Base-by-base conservation (phyloP, 2,329 filamentous ascomycete species). In the Beauveria sp. region DNA sequence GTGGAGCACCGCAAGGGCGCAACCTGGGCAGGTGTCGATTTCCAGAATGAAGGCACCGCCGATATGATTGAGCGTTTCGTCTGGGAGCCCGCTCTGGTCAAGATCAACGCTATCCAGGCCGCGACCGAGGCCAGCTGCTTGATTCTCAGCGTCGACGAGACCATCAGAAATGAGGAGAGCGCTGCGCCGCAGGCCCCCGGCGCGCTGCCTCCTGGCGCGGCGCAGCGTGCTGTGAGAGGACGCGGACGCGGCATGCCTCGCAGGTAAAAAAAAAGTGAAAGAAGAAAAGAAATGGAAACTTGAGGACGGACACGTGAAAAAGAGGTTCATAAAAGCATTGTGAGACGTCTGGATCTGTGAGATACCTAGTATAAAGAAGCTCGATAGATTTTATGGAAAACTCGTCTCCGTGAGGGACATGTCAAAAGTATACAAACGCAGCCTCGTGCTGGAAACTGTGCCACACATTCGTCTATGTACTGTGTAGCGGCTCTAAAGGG, bases 151-250 rank as follows among this genome's bases (percentile, higher is more conserved):
- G 95, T 99, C 62, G 95, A 99, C 73, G 95, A 99, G 85, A 99
- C 95, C 40, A 98, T 99, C 77, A 92, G 88, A 77, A 99, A 99
- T 77, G 91, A 99, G 80, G 93, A 98, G 80, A 96, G 91, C 70
- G 84, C 88, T 69, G 81, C 86, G 74, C 89, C 93, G 26, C 90
- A 96, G 75, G 91, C 86, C 9, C 93, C 93, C 0, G 83, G 86
- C 61, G 83, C 89, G 75, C 79, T 93, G 67, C 90, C 89, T 5
- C 88, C 88, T 1, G 90, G 89, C 67, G 93, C 93, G 24, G 93
- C 93, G 12, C 93, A 98, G 80, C 83, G 93, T 71, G 93, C 92
- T 48, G 77, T 98, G 67, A 84, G 93, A 65, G 90, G 89, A 64
- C 81, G 91, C 68, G 92, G 93, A 65, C 87, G 91, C 62, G 91